Conservation (phyloP, 2,329 filamentous ascomycete species). For the Zalaria obscura region DNA sequence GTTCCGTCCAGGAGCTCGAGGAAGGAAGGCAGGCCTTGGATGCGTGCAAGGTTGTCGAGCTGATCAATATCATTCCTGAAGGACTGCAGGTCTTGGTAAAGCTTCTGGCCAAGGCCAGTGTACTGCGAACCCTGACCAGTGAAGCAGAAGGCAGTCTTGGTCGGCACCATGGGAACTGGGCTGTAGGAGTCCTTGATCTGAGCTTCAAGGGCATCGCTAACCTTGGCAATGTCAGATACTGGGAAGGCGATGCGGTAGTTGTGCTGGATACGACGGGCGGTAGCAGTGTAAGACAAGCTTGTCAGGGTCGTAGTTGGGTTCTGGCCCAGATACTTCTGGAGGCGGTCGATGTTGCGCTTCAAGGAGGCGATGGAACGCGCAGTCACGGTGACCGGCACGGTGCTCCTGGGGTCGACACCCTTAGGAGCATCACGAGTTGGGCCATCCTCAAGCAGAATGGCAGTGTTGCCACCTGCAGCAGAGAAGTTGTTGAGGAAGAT, state of each 20-base stretch:
- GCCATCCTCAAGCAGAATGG: conserved; percentile 36
- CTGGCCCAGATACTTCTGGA: conserved; percentile 31
- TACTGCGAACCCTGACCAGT: conserved; percentile 40
- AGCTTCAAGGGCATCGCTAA: conserved; percentile 28
- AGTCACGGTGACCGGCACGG: conserved; percentile 34
- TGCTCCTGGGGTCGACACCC: conserved; percentile 29
- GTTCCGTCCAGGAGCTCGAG: conserved; percentile 33
- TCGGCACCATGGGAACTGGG: conserved; percentile 37
- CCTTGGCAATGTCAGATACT: conserved; percentile 31
- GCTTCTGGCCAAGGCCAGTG: conserved; percentile 34
- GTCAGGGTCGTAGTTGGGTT: conserved; percentile 31
- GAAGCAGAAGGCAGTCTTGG: conserved; percentile 37
- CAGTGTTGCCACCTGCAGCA: conserved; percentile 39
- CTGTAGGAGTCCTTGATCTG: conserved; percentile 36
- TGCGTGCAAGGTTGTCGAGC: conserved; percentile 30
- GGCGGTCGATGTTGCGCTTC: conserved; percentile 35
- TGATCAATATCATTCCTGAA: conserved; percentile 37
- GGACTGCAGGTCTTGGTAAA: conserved; percentile 32
- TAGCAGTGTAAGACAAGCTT: conserved; percentile 37
- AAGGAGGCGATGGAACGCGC: conserved; percentile 36
- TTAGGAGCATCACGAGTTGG: conserved; percentile 27
- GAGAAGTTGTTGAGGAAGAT: conserved; percentile 41
- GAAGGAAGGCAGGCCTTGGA: conserved; percentile 35
- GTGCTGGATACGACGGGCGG: conserved; percentile 38
- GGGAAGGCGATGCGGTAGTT: conserved; percentile 37